Percentiles rank a stretch among this genome's conserved stretches.
Evolutionary conservation across 371 early-diverging fungal genomes (phyloP).

Genomic region (Rhizopus arrhizus): DNA sequence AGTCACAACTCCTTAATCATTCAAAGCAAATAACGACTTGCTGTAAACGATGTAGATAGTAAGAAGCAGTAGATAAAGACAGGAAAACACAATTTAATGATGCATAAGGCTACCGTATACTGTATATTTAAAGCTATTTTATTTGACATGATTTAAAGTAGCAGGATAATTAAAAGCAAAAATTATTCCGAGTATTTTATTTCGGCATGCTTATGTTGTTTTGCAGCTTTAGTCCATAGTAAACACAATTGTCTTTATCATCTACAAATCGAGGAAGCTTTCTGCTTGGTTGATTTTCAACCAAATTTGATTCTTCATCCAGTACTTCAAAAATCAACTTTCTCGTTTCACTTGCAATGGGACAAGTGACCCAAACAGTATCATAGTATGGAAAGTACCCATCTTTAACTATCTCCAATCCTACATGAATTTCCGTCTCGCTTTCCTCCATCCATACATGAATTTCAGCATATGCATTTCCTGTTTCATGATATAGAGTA

Average conservation of each 20-base stretch:
- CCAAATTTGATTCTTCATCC: background rate
- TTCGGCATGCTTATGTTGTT: background rate
- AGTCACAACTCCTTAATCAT: too few species aligned
- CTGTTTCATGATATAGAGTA: constrained; percentile 39
- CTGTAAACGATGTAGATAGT: too few species aligned
- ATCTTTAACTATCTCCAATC: constrained; percentile 33
- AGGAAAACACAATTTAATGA: too few species aligned
- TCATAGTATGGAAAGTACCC: constrained; percentile 46
- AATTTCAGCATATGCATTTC: constrained; percentile 37
- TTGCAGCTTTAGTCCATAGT: constrained; percentile 8
- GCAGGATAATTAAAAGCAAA: too few species aligned
- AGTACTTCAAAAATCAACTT: constrained; percentile 31
- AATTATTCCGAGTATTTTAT: too few species aligned
- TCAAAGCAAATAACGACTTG: too few species aligned
- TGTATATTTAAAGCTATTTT: too few species aligned
- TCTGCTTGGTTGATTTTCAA: background rate
- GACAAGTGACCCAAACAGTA: constrained; percentile 45
- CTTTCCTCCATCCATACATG: constrained; percentile 33
- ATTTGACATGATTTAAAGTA: too few species aligned
- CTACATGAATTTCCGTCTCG: constrained; percentile 32
- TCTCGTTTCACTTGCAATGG: constrained; percentile 43
- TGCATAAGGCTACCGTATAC: too few species aligned
- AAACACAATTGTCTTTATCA: constrained; percentile 5
- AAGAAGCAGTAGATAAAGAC: too few species aligned
- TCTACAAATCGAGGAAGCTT: constrained; percentile 1